Evolutionary conservation across 306 rosid species (phyloP), one percentile per base, ranked within the genome.

Genomic region (Inga oerstediana): DNA sequence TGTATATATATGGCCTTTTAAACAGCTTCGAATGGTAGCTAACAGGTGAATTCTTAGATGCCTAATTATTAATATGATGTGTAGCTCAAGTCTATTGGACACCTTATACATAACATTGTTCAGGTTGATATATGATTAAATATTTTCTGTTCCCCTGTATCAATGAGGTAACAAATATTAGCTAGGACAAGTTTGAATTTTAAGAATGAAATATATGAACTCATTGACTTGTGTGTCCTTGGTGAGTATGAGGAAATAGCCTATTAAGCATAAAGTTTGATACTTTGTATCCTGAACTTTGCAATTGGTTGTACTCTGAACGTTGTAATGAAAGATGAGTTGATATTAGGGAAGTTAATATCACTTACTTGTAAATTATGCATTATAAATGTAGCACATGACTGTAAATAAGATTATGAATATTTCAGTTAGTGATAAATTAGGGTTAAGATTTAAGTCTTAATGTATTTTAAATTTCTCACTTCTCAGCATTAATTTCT

Each of bases 1-100:
- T 86, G 99, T 93, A 77, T 95, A 93, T 86, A 92, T 95, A 89
- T 95, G 99, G 99, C 99, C 99, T 24, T 95, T 95, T 87, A 90
- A 91, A 87, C 99, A 95, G 85, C 99, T 95, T 85, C 93, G 99
- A 73, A 90, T 95, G 95, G 97, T 95, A 72, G 91, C 94, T 72
- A 93, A 84, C 86, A 93, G 99, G 99, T 95, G 78, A 83, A 61
- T 79, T 79, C 80, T 62, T 81, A 16, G 59, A 27, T 7, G 13
- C 68, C 68, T 43, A 22, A 83, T 49, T 68, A 72, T 58, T 80
- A 67, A 56, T 67, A 37, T 79, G 78, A 69, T 77, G 34, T 41
- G 59, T 80, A 37, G 58, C 69, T 68, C 65, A 58, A 73, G 73
- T 77, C 81, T 81, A 66, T 62, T 46, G 41, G 73, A 17, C 54